Percentiles rank a stretch among this genome's conserved stretches.
Evolutionary conservation across 805 yeast species (phyloP).

Genomic region (Lipomyces sp.): DNA sequence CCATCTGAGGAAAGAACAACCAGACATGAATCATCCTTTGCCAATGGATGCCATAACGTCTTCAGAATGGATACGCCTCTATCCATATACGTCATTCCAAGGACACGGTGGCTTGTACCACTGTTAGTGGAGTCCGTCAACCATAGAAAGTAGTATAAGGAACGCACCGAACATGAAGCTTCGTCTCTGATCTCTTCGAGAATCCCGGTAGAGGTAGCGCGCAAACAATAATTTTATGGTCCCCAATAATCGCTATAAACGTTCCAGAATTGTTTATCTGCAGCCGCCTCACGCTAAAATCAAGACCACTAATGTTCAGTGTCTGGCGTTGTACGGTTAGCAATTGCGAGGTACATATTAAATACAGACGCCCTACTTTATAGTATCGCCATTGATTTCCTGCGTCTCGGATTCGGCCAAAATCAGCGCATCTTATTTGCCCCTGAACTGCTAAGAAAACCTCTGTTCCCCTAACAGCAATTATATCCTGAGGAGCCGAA

Average conservation of each 20-base stretch:
- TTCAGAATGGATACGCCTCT: constrained; percentile 18
- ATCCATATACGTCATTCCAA: constrained; percentile 9
- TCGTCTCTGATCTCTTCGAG: constrained; percentile 17
- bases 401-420: constrained; percentile 17
- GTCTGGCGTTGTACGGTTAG: constrained; percentile 11
- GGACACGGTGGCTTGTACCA: constrained; percentile 10
- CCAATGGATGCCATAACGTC: constrained; percentile 36
- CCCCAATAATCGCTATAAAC: constrained; percentile 34
- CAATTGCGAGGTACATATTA: not conserved
- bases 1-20: constrained; percentile 29
- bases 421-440: constrained; percentile 30
- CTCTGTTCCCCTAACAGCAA: constrained; percentile 33
- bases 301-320: constrained; percentile 21
- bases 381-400: constrained; percentile 11
- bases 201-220: constrained; percentile 31
- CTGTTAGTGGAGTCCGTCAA: not conserved
- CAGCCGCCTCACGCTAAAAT: constrained; percentile 27
- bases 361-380: constrained; percentile 18
- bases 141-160: not conserved
- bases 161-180: constrained; percentile 20
- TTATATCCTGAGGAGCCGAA: constrained; percentile 1
- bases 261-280: constrained; percentile 33
- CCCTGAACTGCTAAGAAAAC: constrained; percentile 24
- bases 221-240: constrained; percentile 18
- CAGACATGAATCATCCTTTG: constrained; percentile 29